Conservation (phyloP, 805 yeast genomes). For the Metschnikowia proteae region DNA sequence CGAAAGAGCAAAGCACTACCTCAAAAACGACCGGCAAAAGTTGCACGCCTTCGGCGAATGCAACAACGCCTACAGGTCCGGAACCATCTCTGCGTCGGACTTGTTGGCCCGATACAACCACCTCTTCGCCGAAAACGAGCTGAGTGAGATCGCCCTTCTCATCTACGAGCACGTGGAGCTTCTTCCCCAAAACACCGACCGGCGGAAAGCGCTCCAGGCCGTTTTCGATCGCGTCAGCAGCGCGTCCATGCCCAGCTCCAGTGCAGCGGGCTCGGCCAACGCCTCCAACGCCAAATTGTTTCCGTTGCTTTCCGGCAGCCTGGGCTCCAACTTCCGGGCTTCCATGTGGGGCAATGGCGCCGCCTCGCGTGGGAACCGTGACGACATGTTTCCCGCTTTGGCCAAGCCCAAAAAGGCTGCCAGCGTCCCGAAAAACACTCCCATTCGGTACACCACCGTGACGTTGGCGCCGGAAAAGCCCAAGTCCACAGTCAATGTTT, state of each 20-base stretch:
- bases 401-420: conserved; percentile 23
- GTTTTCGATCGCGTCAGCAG: conserved; percentile 18
- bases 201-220: conserved; percentile 36
- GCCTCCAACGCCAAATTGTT: conserved; percentile 31
- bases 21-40: conserved; percentile 48
- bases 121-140: conserved; percentile 41
- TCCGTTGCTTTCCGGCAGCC: conserved; percentile 43
- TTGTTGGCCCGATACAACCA: conserved; percentile 43
- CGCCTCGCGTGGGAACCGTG: conserved; percentile 6
- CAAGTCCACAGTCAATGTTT: conserved; percentile 14
- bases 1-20: conserved; percentile 80
- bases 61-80: conserved; percentile 47
- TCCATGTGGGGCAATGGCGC: conserved; percentile 26
- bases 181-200: conserved; percentile 44
- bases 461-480: conserved; percentile 18
- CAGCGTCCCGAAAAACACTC: conserved; percentile 19
- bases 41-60: conserved; percentile 47
- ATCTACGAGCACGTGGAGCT: conserved; percentile 59
- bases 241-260: conserved; percentile 17
- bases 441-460: conserved; percentile 37
- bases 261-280: conserved; percentile 14
- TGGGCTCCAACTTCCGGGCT: conserved; percentile 10
- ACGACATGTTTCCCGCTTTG: conserved; percentile 35
- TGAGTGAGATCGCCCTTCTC: conserved; percentile 53
- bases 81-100: conserved; percentile 45